Conservation (phyloP, 257 asterid species). For the Lavandula angustifolia region DNA sequence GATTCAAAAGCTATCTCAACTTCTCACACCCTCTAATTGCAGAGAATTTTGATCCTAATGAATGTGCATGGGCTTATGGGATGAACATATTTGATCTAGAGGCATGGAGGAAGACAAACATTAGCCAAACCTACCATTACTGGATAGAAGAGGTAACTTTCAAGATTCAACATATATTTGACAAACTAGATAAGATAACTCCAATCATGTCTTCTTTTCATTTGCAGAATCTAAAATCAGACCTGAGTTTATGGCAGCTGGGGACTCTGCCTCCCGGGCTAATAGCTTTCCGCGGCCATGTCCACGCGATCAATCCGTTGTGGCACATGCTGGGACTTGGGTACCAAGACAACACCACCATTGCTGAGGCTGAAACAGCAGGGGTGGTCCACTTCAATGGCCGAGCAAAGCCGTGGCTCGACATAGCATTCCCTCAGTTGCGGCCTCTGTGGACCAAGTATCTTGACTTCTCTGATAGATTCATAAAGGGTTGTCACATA, state of each 20-base stretch:
- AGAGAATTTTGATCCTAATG: constrained; percentile 62
- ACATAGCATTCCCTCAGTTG: constrained; percentile 86
- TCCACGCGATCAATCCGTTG: constrained; percentile 67
- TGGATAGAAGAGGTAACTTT: constrained; percentile 79
- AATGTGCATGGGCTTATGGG: constrained; percentile 99
- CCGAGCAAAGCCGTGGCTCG: constrained; percentile 98
- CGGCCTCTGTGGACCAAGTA: constrained; percentile 82
- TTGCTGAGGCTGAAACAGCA: constrained; percentile 69
- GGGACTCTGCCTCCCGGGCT: constrained; percentile 96
- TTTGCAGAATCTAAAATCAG: constrained; percentile 84
- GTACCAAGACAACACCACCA: constrained; percentile 78
- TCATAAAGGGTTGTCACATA: constrained; percentile 79
- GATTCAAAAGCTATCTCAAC: constrained; percentile 79
- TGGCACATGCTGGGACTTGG: constrained; percentile 99
- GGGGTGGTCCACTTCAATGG: constrained; percentile 93
- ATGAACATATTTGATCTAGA: constrained; percentile 90
- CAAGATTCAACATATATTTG: neutral
- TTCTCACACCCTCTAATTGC: constrained; percentile 94
- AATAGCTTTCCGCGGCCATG: constrained; percentile 86
- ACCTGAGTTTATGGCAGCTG: constrained; percentile 93
- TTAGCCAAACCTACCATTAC: constrained; percentile 71
- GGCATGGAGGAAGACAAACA: constrained; percentile 87
- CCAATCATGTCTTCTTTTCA: constrained; percentile 5
- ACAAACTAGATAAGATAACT: neutral
- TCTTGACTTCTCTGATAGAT: constrained; percentile 70